Percentiles rank a stretch among this genome's conserved stretches.
These are phyloP conservation scores for Sordariomycetes sp. DNA, from an alignment of 2,329 filamentous ascomycete genomes.

Conservation along the genomic window DNA sequence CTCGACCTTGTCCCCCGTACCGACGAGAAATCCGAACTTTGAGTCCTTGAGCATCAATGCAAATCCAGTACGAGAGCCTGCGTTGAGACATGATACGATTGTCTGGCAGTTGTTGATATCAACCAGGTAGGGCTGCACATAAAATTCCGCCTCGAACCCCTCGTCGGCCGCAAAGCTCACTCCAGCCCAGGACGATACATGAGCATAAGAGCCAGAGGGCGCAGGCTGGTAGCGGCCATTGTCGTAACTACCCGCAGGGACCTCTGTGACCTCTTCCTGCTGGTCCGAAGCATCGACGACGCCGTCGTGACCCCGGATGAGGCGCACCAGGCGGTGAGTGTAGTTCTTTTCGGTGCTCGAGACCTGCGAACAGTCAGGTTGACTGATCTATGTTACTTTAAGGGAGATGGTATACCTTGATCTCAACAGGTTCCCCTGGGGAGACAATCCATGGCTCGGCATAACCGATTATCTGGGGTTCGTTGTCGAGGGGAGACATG, in stretches of 20 bases:
- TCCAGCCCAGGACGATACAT: background rate
- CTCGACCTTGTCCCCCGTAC: background rate
- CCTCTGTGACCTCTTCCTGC: background rate
- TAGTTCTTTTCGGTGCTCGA: constrained; percentile 7
- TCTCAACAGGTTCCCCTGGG: constrained; percentile 10
- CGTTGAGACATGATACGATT: background rate
- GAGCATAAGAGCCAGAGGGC: background rate
- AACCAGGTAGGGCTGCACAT: constrained; percentile 2
- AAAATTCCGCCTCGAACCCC: background rate
- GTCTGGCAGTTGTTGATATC: background rate
- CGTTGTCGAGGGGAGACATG: background rate
- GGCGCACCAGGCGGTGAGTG: constrained; percentile 6
- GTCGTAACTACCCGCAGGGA: background rate
- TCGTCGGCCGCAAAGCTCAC: background rate
- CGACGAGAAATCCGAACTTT: background rate
- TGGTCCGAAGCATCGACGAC: background rate
- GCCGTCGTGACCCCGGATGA: constrained; percentile 6
- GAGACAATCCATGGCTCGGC: constrained; percentile 11
- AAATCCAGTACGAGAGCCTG: background rate
- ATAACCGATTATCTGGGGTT: constrained; percentile 10
- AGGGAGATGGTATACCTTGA: constrained; percentile 8
- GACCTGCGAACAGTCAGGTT: constrained; percentile 2
- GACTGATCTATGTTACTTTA: background rate
- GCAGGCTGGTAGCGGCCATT: background rate
- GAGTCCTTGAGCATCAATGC: background rate